Evolutionary conservation across 2,329 filamentous ascomycete species (phyloP), one percentile per base, ranked within the genome.

Genomic region (Kalaharituber pfeilii): DNA sequence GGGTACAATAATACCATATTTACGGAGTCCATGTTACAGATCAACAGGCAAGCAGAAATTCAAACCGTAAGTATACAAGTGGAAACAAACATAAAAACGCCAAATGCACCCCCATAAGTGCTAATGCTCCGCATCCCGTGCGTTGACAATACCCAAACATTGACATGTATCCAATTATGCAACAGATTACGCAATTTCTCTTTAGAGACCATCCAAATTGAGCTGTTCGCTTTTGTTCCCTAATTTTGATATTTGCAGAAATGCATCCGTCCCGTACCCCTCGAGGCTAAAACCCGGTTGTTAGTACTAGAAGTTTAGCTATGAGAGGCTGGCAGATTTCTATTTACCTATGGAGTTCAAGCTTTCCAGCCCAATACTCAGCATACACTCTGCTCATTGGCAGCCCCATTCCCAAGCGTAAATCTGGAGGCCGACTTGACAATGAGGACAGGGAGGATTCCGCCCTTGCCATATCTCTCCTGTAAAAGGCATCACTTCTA

Each of bases 141-240:
- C n/a, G n/a, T n/a, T n/a, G n/a, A n/a, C n/a, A n/a, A n/a, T n/a
- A n/a, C n/a, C n/a, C n/a, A n/a, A n/a, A n/a, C n/a, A n/a, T n/a
- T n/a, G n/a, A n/a, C n/a, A n/a, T n/a, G n/a, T n/a, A n/a, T n/a
- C n/a, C n/a, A n/a, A n/a, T n/a, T n/a, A n/a, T n/a, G n/a, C n/a
- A n/a, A n/a, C n/a, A n/a, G n/a, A n/a, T n/a, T 24, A 20, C 42
- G 2, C 3, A 52, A 42, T 24, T 44, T 20, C 52, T 49, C 50
- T 45, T 58, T 58, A 64, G 49, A 64, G 57, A 25, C 59, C 53
- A 53, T 64, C 62, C 29, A 64, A 49, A 18, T 75, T 86, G 58
- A 98, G 73, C 68, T 94, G 86, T 72, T 98, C 91, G 65, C 96
- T 95, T 74, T 94, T 95, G 68, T 98, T 98, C 20, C 91, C 91